These are phyloP conservation scores for Leptomonas seymouri DNA, from an alignment of 208 protist species.

Conservation along the genomic window DNA sequence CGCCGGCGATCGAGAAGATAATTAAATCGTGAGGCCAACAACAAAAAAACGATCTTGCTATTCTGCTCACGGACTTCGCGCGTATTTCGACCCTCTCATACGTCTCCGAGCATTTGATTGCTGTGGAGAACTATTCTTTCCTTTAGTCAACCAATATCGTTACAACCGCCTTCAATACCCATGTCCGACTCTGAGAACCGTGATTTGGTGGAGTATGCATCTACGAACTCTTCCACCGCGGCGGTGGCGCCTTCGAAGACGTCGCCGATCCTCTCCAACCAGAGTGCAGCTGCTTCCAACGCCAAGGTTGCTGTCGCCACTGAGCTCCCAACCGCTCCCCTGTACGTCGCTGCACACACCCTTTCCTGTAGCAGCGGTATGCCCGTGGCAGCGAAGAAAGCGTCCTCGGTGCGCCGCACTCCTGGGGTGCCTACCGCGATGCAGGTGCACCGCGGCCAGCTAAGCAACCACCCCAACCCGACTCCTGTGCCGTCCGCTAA, in stretches of 20 bases:
- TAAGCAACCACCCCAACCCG: not conserved
- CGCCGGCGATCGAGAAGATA: no score
- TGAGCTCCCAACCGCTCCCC: not conserved
- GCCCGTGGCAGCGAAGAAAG: conserved; percentile 9
- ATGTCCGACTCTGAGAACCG: not conserved
- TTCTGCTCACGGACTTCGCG: no score
- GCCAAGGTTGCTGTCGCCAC: not conserved
- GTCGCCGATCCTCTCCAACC: not conserved
- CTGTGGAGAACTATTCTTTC: no score
- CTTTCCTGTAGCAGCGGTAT: not conserved
- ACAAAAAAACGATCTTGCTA: no score
- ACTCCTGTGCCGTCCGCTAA: conserved; percentile 1
- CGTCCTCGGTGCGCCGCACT: conserved; percentile 5
- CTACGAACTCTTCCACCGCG: conserved; percentile 7
- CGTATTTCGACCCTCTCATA: no score
- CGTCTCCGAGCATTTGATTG: no score
- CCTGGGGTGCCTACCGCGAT: conserved; percentile 4
- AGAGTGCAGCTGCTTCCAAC: conserved; percentile 5
- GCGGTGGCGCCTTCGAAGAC: not conserved
- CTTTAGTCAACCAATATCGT: not conserved
- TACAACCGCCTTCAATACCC: no score
- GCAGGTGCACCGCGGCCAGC: not conserved
- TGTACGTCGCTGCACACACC: not conserved
- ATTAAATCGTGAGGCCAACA: no score
- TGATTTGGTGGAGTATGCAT: conserved; percentile 4